Conservation (phyloP, 73 alveolate species). For the Stentor coeruleus region DNA sequence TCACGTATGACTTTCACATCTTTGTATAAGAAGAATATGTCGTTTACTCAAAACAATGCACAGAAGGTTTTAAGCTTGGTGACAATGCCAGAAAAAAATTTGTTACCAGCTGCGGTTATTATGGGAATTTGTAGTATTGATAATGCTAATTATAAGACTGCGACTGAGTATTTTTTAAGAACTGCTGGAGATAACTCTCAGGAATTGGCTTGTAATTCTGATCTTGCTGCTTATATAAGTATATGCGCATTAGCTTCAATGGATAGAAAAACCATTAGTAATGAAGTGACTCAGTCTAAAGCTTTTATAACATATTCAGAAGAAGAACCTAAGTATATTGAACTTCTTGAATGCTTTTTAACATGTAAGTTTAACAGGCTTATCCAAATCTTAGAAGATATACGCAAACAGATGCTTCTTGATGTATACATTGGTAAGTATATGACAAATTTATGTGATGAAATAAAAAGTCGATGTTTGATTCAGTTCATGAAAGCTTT, state of each 20-base stretch:
- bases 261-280: not conserved
- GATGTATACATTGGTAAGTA: not conserved
- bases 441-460: not conserved
- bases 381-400: not conserved
- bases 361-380: not conserved
- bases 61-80: not conserved
- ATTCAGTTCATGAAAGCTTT: not conserved
- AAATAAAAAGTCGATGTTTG: not conserved
- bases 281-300: not conserved
- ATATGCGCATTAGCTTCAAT: not conserved
- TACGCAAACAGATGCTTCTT: not conserved
- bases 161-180: not conserved
- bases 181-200: not conserved
- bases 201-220: constrained; percentile 6
- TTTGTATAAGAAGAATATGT: not conserved
- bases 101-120: not conserved
- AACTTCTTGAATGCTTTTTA: not conserved
- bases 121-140: constrained; percentile 12
- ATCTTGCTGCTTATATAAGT: not conserved
- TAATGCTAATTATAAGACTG: not conserved
- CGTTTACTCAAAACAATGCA: not conserved
- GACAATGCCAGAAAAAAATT: not conserved
- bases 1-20: not conserved
- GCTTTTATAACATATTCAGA: not conserved
- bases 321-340: not conserved